phyloP scores from a whole-genome alignment of 2,329 filamentous ascomycete genomes.

The Phaeoacremonium minimum region DNA sequence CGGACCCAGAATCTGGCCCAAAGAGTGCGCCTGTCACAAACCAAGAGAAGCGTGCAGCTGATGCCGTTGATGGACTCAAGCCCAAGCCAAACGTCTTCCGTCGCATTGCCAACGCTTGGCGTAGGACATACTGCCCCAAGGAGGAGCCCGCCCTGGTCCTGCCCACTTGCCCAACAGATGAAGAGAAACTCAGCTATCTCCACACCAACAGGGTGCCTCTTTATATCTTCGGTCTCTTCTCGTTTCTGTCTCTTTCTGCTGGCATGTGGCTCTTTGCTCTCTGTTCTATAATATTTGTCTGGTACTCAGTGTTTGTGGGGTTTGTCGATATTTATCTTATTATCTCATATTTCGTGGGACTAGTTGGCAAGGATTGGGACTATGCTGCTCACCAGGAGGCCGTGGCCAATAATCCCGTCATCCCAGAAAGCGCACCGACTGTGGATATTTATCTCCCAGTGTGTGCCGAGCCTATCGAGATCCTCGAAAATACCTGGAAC shows the following conservation, averaged over 20 bases:
- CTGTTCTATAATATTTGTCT: slow-evolving; percentile 26
- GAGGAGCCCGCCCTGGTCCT: slow-evolving; percentile 26
- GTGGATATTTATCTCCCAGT: slow-evolving; percentile 35
- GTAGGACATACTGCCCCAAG: slow-evolving; percentile 25
- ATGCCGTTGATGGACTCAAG: not conserved
- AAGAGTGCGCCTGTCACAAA: slow-evolving; percentile 1
- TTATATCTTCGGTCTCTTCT: slow-evolving; percentile 33
- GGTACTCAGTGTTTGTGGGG: slow-evolving; percentile 31
- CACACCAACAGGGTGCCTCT: slow-evolving; percentile 31
- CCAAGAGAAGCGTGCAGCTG: slow-evolving; percentile 6
- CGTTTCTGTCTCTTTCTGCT: slow-evolving; percentile 31
- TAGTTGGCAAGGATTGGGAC: slow-evolving; percentile 33
- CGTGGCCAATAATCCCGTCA: slow-evolving; percentile 24
- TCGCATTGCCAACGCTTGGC: slow-evolving; percentile 17
- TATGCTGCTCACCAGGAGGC: slow-evolving; percentile 24
- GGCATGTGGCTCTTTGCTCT: slow-evolving; percentile 37
- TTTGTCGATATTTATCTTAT: slow-evolving; percentile 33
- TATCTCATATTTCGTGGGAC: slow-evolving; percentile 33
- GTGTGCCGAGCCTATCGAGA: slow-evolving; percentile 34
- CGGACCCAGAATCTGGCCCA: slow-evolving; percentile 11
- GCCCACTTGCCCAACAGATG: slow-evolving; percentile 29
- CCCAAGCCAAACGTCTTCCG: slow-evolving; percentile 13
- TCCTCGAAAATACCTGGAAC: slow-evolving; percentile 30
- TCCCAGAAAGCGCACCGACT: slow-evolving; percentile 25
- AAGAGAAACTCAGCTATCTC: slow-evolving; percentile 32